phyloP scores from a whole-genome alignment of 352 stramenopile species.

The Phytopythium boreale region DNA sequence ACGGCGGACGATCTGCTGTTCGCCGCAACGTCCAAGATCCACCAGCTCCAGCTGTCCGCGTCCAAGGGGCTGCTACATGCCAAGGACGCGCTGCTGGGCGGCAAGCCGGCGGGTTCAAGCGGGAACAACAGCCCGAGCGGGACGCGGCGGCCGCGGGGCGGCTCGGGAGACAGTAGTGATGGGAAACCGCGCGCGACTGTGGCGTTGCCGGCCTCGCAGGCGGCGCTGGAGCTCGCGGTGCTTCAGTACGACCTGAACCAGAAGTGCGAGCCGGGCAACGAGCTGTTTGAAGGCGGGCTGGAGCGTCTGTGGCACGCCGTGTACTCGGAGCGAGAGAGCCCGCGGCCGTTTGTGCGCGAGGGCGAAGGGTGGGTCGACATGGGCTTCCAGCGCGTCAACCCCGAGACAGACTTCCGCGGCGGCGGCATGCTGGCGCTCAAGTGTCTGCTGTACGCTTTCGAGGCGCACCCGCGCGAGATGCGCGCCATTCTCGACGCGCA shows the following conservation, averaged over 20 bases:
- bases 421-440: slow-evolving; percentile 79
- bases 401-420: slow-evolving; percentile 81
- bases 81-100: slow-evolving; percentile 31
- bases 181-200: not conserved
- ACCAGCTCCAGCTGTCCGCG: slow-evolving; percentile 37
- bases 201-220: slow-evolving; percentile 31
- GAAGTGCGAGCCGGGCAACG: slow-evolving; percentile 58
- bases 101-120: not conserved
- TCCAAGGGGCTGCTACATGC: slow-evolving; percentile 29
- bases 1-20: slow-evolving; percentile 60
- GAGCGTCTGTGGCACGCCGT: slow-evolving; percentile 61
- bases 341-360: slow-evolving; percentile 34
- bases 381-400: slow-evolving; percentile 75
- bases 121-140: not conserved
- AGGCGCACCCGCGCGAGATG: slow-evolving; percentile 74
- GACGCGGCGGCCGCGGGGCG: slow-evolving; percentile 7
- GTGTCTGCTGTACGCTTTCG: slow-evolving; percentile 81
- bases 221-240: slow-evolving; percentile 34
- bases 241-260: slow-evolving; percentile 63
- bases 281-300: slow-evolving; percentile 62
- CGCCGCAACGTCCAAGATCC: slow-evolving; percentile 48
- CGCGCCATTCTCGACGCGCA: slow-evolving; percentile 49
- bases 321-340: slow-evolving; percentile 22
- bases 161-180: slow-evolving; percentile 2
- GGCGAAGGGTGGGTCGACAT: slow-evolving; percentile 67